Evolutionary conservation across 2,329 filamentous ascomycete species (phyloP), one percentile per base, ranked within the genome.

Genomic region (Tolypocladium cylindrosporum): DNA sequence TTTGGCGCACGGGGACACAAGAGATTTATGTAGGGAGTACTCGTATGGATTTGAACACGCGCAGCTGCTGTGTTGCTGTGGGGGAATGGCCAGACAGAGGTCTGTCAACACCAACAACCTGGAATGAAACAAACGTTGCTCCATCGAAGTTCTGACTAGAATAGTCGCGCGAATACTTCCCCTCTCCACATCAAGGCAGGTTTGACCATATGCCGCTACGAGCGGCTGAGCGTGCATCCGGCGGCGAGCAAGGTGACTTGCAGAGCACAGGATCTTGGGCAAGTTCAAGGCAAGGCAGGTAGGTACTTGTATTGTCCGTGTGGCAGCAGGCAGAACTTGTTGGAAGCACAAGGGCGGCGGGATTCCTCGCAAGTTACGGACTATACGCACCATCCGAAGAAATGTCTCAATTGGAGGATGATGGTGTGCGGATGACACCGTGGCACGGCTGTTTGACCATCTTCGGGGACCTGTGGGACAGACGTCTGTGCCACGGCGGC

Each of bases 391-490:
- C 24, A 27, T 45, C 57, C 31, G 24, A 48, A 42, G 57, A 34
- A 31, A 51, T 51, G 57, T 58, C 57, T 58, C 57, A 31, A 43
- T 42, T 27, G 21, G 24, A 31, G 19, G 21, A 55, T 43, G 21
- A 55, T 43, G 52, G 51, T 41, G 52, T 21, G 57, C 39, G 57
- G 42, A 55, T 55, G 53, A 43, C 21, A 57, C 34, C 37, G 53
- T 50, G 31, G 43, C 24, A 55, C 41, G 37, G 52, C 52, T 11
- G 36, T 41, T 34, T 45, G 51, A 58, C 24, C 41, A 34, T 51
- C 11, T 19, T 27, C n/a, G 8, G 11, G 39, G 40, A 42, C 52
- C 27, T 27, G 45, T 50, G 27, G 24, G 45, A 36, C 48, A 27
- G 45, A 52, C 48, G 31, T 52, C 41, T 45, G 40, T 45, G 34